Base-by-base conservation (phyloP, 805 yeast genomes). In the Metschnikowia picachoensis region DNA sequence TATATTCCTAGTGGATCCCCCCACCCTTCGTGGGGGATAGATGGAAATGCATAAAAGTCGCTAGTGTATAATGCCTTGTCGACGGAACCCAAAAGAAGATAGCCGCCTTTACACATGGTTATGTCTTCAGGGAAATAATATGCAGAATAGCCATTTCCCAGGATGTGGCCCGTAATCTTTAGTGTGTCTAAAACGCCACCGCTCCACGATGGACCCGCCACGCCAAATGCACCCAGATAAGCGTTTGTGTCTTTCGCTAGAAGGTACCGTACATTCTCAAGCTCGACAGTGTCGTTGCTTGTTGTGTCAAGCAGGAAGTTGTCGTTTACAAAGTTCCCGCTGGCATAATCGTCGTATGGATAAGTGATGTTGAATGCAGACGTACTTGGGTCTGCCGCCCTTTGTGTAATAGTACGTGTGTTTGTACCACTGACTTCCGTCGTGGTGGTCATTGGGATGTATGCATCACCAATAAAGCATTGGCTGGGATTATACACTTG, bases 51-150 rank as follows among this genome's bases (percentile, higher is more conserved):
- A 25, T 72, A 74, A 13, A 83, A 60, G 30, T 72, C 68, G 1
- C 82, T 86, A 7, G 55, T 53, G 48, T 60, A 77, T 39, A 71
- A 68, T 28, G 66, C 60, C 9, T 70, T 64, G 55, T 82, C 79
- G 4, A 85, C 77, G 3, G 78, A 80, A 10, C 94, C 91, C 2
- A 83, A 66, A 8, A 82, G 59, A 11, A 85, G 51, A 43, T 61
- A 61, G 13, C 71, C 74, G n/a, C 52, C 46, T 7, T 56, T 51
- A 11, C 47, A 44, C 29, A 20, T 28, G 37, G 46, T 42, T 5
- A 52, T 30, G 30, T 43, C 37, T 42, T 57, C 48, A 44, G 48
- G 46, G 48, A 66, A 69, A 58, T 58, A 67, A 15, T 65, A 50
- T 3, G 37, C 33, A 17, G 74, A 68, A 52, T 68, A 72, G 12